Conservation (phyloP, 2,329 filamentous ascomycete genomes). For the Colletotrichum higginsianum region DNA sequence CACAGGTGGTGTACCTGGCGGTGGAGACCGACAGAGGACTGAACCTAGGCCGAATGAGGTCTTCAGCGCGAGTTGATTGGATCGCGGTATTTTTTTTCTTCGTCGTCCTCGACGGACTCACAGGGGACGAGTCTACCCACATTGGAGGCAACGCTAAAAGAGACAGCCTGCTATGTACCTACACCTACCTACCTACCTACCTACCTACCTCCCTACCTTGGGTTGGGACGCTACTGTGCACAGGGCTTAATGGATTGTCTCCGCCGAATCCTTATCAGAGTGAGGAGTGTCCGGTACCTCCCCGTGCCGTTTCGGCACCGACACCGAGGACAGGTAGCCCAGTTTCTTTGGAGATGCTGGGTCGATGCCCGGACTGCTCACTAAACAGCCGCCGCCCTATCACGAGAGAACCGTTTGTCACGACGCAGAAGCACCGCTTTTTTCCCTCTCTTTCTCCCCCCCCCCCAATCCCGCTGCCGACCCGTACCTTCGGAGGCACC, state of each 20-base stretch:
- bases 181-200: too few species aligned
- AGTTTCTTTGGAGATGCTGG: neutral
- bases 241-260: slow-evolving; percentile 17
- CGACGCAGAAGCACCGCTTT: slow-evolving; percentile 1
- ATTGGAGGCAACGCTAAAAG: slow-evolving; percentile 3
- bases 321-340: slow-evolving; percentile 16
- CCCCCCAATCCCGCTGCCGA: neutral
- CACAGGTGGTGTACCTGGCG: neutral
- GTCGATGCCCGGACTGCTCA: slow-evolving; percentile 2
- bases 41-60: slow-evolving; percentile 5
- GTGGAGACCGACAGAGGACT: neutral
- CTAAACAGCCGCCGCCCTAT: slow-evolving; percentile 19
- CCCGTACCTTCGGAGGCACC: slow-evolving; percentile 34
- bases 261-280: slow-evolving; percentile 37
- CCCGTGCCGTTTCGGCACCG: slow-evolving; percentile 35
- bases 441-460: neutral
- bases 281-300: neutral
- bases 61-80: slow-evolving; percentile 22
- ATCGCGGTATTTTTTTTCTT: slow-evolving; percentile 5
- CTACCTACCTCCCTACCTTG: too few species aligned
- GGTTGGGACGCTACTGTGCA: too few species aligned
- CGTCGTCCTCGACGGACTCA: neutral
- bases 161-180: neutral
- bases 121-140: neutral
- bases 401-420: slow-evolving; percentile 27